These are phyloP conservation scores for Neonothopanus nambi DNA, from an alignment of 1,284 basidiomycete genomes.

Conservation along the genomic window DNA sequence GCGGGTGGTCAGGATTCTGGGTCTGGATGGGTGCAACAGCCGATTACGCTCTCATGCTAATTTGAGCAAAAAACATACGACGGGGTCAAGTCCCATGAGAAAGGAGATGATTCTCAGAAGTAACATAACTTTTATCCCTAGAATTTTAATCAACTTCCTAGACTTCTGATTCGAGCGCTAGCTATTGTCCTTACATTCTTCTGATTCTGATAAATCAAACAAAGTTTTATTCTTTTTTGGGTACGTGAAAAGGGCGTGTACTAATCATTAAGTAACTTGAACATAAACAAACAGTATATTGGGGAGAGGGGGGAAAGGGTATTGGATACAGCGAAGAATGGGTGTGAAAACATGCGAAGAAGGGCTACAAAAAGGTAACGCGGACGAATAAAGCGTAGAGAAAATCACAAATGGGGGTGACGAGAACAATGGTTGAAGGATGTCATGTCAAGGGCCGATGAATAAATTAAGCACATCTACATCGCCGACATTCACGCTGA, in stretches of 20 bases:
- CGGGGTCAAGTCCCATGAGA: no score
- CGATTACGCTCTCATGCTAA: constrained; percentile 63
- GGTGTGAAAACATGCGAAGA: neutral
- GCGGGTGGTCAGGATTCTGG: constrained; percentile 88
- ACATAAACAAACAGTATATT: neutral
- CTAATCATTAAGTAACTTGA: no score
- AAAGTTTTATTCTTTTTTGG: no score
- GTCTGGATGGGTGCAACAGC: constrained; percentile 82
- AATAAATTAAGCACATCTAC: neutral
- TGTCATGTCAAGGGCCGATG: neutral
- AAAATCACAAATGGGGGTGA: constrained; percentile 1
- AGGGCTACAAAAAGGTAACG: neutral
- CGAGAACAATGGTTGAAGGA: constrained; percentile 1
- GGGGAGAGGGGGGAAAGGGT: neutral
- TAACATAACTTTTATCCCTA: no score
- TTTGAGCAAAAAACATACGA: neutral
- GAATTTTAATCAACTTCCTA: no score
- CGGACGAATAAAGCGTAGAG: neutral
- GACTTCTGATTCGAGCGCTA: neutral
- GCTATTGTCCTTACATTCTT: neutral
- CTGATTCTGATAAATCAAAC: neutral
- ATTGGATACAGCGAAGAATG: neutral
- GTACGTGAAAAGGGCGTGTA: no score
- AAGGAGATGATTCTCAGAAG: no score
- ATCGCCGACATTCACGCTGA: constrained; percentile 33